Conservation (phyloP, 1,284 basidiomycete species). For the Moniliella sp. region DNA sequence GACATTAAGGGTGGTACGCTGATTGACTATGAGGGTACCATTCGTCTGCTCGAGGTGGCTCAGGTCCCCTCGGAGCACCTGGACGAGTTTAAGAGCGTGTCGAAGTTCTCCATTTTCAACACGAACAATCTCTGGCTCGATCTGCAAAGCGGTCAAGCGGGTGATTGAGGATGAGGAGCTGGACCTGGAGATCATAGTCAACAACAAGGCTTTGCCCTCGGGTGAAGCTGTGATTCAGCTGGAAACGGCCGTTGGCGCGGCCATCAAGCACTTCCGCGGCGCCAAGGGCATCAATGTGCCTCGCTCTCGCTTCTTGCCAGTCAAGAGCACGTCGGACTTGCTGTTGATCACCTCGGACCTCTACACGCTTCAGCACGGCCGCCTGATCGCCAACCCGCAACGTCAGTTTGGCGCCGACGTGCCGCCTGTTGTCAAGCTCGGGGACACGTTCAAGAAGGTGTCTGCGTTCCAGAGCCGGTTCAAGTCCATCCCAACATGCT, state of each 20-base stretch:
- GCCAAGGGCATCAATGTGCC: conserved; percentile 95
- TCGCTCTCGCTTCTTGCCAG: conserved; percentile 85
- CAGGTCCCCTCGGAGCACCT: conserved; percentile 94
- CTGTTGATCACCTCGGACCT: conserved; percentile 90
- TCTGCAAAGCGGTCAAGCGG: conserved; percentile 62
- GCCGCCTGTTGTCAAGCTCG: conserved; percentile 90
- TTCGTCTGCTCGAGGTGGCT: conserved; percentile 88
- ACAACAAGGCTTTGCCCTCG: conserved; percentile 46
- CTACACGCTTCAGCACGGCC: conserved; percentile 82
- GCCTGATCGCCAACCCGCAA: conserved; percentile 51
- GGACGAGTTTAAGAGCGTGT: conserved; percentile 84
- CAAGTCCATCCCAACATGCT: conserved; percentile 70
- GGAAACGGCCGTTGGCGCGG: conserved; percentile 90
- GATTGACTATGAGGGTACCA: conserved; percentile 81
- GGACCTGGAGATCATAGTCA: conserved; percentile 74
- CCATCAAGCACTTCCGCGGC: conserved; percentile 79
- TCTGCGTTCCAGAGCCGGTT: conserved; percentile 90
- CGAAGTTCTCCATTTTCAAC: conserved; percentile 34
- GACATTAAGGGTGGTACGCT: conserved; percentile 95
- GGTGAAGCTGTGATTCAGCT: conserved; percentile 68
- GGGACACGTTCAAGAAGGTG: conserved; percentile 58
- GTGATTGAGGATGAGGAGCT: conserved; percentile 68
- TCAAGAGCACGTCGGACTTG: conserved; percentile 46
- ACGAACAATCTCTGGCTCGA: conserved; percentile 89
- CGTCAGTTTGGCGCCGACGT: conserved; percentile 47